Base-by-base conservation (phyloP, 2,329 filamentous ascomycete genomes). In the Paracoccidioides lutzii region DNA sequence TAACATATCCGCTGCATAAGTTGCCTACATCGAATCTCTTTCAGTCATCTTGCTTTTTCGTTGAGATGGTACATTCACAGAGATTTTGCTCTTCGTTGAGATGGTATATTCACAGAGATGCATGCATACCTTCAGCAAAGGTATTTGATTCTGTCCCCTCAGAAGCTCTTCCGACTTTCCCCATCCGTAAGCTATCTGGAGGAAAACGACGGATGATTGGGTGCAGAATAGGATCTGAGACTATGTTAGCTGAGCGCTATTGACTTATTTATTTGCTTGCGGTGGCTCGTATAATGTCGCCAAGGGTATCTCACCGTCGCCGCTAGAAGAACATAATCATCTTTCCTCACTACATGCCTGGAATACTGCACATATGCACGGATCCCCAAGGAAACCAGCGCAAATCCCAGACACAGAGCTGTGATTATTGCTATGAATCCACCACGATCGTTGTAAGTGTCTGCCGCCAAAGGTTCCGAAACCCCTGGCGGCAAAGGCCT, bases 371-470 rank as follows among this genome's bases (percentile, higher is more conserved):
- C 67, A 54, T 72, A 75, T 2, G 71, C 57, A 6, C 73, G 65
- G 44, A 75, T 69, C 0, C 65, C 65, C 30, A 75, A 59, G 1
- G 72, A 71, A 9, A 71, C 63, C 0, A 76, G 52, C 5, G 69
- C 62, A 32, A 75, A 66, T 3, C 69, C 66, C 3, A 76, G 58
- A 1, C 66, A 65, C 12, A 75, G 59, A 0, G 69, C 65, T 5
- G 73, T 68, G 8, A 69, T 63, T 44, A 76, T 71, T 5, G 70
- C 62, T 15, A 76, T 63, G 28, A 75, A 58, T 12, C 71, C 73
- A 44, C 69, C 66, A 55, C 74, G 71, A 58, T 76, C 66, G 28
- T 66, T 61, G n/a, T 61, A 46, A 7, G 66, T 71, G 52, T 74
- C 62, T 48, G 63, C 61, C 15, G 67, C 66, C 38, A 74, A 62